phyloP scores from a whole-genome alignment of 495 filamentous ascomycete species.

The Cladorrhinum samala region DNA sequence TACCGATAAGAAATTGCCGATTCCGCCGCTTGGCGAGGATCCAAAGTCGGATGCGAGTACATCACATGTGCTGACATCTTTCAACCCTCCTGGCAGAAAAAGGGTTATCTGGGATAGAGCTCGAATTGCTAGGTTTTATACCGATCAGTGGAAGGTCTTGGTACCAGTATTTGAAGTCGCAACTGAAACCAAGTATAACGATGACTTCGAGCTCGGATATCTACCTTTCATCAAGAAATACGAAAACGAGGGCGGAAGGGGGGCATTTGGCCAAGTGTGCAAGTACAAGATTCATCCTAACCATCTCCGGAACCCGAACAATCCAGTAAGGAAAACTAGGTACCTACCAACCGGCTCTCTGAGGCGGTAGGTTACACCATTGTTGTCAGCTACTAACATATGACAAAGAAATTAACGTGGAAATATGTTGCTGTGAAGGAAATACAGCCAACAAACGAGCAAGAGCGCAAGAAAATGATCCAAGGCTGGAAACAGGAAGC shows the following conservation, averaged over 20 bases:
- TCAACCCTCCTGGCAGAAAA: neutral
- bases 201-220: neutral
- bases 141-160: constrained; percentile 1
- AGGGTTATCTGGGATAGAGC: neutral
- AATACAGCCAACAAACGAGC: neutral
- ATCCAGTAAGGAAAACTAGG: no score
- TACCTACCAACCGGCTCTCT: no score
- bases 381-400: no score
- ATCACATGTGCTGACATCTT: neutral
- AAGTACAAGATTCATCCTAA: constrained; percentile 4
- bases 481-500: neutral
- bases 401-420: no score
- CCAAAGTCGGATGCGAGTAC: neutral
- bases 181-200: neutral
- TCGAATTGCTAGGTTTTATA: neutral
- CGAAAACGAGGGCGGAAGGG: neutral
- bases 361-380: no score
- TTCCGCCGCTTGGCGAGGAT: neutral
- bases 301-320: neutral
- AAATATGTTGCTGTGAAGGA: constrained; percentile 1
- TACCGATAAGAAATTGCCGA: neutral
- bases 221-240: constrained; percentile 1
- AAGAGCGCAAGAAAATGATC: neutral
- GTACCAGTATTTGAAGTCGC: neutral
- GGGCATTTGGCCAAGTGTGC: constrained; percentile 1